Percentiles rank a stretch among this genome's conserved stretches.
phyloP scores from a whole-genome alignment of 805 yeast genomes.

The Isabelozyma rhagii region DNA sequence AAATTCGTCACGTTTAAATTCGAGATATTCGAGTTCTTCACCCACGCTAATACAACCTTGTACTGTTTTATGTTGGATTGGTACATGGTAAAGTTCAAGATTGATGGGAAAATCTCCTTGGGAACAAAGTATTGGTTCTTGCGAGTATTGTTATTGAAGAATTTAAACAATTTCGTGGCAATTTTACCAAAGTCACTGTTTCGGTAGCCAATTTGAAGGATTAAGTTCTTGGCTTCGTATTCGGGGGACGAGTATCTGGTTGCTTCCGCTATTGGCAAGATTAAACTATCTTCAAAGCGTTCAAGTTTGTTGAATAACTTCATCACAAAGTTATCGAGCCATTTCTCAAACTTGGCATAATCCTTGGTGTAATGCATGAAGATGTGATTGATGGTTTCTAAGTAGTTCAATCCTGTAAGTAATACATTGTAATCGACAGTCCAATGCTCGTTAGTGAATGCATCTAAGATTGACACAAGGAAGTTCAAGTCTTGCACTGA shows the following conservation, averaged over 20 bases:
- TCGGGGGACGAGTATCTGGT: conserved; percentile 31
- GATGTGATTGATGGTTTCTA: conserved; percentile 30
- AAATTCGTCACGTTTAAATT: conserved; percentile 35
- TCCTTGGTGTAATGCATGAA: conserved; percentile 24
- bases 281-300: background rate
- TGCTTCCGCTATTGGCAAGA: conserved; percentile 5
- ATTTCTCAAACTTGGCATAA: conserved; percentile 17
- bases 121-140: conserved; percentile 50
- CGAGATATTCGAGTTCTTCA: conserved; percentile 48
- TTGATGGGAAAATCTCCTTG: conserved; percentile 43
- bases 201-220: conserved; percentile 39
- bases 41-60: conserved; percentile 55
- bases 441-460: conserved; percentile 17
- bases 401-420: conserved; percentile 29
- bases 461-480: conserved; percentile 27
- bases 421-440: conserved; percentile 29
- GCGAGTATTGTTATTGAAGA: conserved; percentile 46
- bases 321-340: conserved; percentile 15
- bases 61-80: conserved; percentile 47
- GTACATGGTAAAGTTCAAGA: conserved; percentile 40
- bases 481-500: conserved; percentile 22
- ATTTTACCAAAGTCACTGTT: conserved; percentile 25
- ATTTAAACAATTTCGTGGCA: conserved; percentile 40
- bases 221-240: conserved; percentile 39
- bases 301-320: conserved; percentile 10